Conservation (phyloP, 345 rosid species). For the Camelina sativa region DNA sequence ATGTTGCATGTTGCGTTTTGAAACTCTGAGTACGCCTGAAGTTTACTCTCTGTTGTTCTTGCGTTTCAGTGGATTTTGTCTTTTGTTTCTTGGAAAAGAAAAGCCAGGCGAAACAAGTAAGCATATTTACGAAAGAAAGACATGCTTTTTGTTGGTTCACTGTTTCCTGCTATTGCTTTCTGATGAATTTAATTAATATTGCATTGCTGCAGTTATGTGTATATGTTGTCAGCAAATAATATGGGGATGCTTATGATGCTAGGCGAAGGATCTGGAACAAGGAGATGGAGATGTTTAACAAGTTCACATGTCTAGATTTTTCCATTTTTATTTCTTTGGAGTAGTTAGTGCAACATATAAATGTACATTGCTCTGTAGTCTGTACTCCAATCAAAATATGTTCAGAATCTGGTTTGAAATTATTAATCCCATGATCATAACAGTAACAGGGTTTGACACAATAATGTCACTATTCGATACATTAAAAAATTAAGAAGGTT, state of each 20-base stretch:
- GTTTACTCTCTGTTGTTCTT: not conserved
- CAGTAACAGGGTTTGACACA: not conserved
- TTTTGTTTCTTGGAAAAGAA: slow-evolving; percentile 82
- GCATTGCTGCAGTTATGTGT: slow-evolving; percentile 55
- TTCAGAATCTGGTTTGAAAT: slow-evolving; percentile 26
- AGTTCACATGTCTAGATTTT: slow-evolving; percentile 58
- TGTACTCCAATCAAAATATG: slow-evolving; percentile 12
- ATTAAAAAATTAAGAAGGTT: not conserved
- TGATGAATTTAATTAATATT: slow-evolving; percentile 8
- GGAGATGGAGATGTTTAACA: slow-evolving; percentile 79
- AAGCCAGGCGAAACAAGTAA: slow-evolving; percentile 83
- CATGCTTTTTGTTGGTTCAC: not conserved
- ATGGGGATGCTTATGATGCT: slow-evolving; percentile 84
- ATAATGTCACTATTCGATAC: not conserved
- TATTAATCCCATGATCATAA: not conserved
- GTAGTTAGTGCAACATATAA: slow-evolving; percentile 28
- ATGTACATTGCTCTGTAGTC: slow-evolving; percentile 13
- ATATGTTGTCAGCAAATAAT: slow-evolving; percentile 64
- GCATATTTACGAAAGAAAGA: slow-evolving; percentile 26
- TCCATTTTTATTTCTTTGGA: slow-evolving; percentile 20
- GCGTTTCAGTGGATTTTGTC: slow-evolving; percentile 77
- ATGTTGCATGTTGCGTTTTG: not conserved
- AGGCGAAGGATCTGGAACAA: slow-evolving; percentile 63
- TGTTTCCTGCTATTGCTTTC: slow-evolving; percentile 1
- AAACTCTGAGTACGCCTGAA: slow-evolving; percentile 18